Evolutionary conservation across 129 eudicot species (phyloP), one percentile per base, ranked within the genome.

Genomic region (sunflower (Helianthus annuus)): DNA sequence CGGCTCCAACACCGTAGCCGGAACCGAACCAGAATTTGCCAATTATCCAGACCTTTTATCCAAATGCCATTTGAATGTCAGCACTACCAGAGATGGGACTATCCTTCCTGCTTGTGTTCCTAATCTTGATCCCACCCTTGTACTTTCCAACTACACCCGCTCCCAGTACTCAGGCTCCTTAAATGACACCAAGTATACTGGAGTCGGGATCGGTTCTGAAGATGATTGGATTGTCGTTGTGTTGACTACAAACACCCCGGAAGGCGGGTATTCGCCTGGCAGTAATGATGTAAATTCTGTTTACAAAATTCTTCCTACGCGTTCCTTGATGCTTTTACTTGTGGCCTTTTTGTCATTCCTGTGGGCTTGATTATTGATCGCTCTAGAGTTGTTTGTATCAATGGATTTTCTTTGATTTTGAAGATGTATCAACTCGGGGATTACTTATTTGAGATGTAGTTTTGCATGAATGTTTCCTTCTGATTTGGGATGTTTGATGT

Each of bases 91-190:
- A 67, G 98, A 93, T 36, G 98, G 92, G n/a, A 58, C 63, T 4
- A 68, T 93, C 63, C 65, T 93, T 86, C 98, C 96, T 3, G 91
- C 92, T 45, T 93, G 98, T 81, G 92, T 93, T 62, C 98, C 98
- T 7, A 82, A 86, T 55, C 88, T 93, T 11, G 87, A 75, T 16
- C 79, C 89, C 27, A 59, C 53, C 63, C 85, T 89, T 8, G 95
- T 92, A 7, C 89, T 92, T 3, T 73, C 95, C 59, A 92, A 92
- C 76, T 92, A 78, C 69, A 93, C 98, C 2, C 75, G 24, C 76
- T 81, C 95, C 14, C 96, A 87, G 58, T 93, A 93, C 71, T 73
- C 96, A 15, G 57, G 48, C 4, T 77, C 54, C 66, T 82, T 93
- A 45, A 93, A 89, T 27, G 96, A 87, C 64, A 77, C 90, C 8